phyloP scores from a whole-genome alignment of 192 early-diverging fungal genomes.

The Haplosporangium gracile region DNA sequence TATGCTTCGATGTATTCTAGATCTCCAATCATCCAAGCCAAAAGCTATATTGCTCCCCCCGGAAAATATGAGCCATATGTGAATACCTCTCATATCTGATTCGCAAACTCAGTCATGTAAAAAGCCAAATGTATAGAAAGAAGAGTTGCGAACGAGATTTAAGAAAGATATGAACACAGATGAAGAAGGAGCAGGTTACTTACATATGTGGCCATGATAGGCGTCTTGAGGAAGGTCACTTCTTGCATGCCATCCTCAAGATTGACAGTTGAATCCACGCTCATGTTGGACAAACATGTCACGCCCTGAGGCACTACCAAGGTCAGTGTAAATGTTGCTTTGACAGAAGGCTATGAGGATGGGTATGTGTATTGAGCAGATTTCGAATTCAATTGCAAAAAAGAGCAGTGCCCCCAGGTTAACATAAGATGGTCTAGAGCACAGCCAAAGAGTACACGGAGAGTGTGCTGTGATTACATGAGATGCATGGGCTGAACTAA shows the following conservation, averaged over 20 bases:
- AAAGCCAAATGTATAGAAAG: neutral
- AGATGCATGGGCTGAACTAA: slow-evolving; percentile 1
- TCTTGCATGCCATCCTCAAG: slow-evolving; percentile 40
- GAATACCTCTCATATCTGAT: neutral
- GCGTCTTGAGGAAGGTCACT: slow-evolving; percentile 53
- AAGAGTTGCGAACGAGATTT: neutral
- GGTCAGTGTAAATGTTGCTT: slow-evolving; percentile 67
- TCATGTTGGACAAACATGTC: slow-evolving; percentile 69
- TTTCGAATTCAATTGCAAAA: neutral
- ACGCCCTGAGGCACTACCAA: slow-evolving; percentile 56
- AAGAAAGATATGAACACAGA: neutral
- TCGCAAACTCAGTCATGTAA: neutral
- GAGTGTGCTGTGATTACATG: neutral
- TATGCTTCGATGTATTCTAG: slow-evolving; percentile 59
- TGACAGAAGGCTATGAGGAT: slow-evolving; percentile 61
- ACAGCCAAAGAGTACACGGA: neutral
- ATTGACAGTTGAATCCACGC: slow-evolving; percentile 27
- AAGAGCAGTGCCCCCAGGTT: neutral
- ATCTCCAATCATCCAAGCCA: slow-evolving; percentile 68
- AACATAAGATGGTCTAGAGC: neutral
- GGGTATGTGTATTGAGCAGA: neutral
- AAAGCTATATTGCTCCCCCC: slow-evolving; percentile 56
- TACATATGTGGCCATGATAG: slow-evolving; percentile 55
- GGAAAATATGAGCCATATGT: neutral
- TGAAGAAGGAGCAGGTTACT: neutral